Conservation (phyloP, 805 yeast genomes). For the Ogataea pini region DNA sequence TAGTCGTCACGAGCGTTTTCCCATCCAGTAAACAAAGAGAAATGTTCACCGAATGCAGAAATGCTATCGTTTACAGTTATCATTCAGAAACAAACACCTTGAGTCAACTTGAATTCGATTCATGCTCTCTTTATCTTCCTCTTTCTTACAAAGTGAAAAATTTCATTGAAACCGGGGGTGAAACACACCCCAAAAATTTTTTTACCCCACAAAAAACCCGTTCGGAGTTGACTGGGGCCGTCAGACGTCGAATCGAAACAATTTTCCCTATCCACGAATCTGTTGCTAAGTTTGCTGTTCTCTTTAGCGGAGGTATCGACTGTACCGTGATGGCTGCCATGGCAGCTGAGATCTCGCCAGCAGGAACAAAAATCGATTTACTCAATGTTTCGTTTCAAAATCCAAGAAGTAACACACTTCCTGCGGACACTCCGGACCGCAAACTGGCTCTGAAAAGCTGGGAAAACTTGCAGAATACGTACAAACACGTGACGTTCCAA, state of each 20-base stretch:
- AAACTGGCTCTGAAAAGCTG: slow-evolving; percentile 67
- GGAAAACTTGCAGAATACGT: slow-evolving; percentile 46
- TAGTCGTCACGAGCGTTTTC: slow-evolving; percentile 49
- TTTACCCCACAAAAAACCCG: slow-evolving; percentile 15
- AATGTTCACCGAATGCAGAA: slow-evolving; percentile 55
- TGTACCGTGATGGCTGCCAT: slow-evolving; percentile 78
- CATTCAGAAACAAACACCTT: slow-evolving; percentile 32
- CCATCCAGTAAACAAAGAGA: slow-evolving; percentile 33
- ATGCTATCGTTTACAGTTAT: slow-evolving; percentile 50
- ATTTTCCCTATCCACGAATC: slow-evolving; percentile 55
- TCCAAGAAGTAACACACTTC: slow-evolving; percentile 65
- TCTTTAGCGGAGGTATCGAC: slow-evolving; percentile 95
- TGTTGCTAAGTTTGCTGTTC: slow-evolving; percentile 50
- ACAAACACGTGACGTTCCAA: slow-evolving; percentile 44
- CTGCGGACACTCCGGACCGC: slow-evolving; percentile 84
- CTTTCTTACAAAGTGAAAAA: slow-evolving; percentile 16
- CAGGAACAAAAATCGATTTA: slow-evolving; percentile 59
- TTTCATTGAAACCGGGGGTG: background rate
- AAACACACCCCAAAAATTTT: slow-evolving; percentile 5
- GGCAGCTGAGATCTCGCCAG: slow-evolving; percentile 36
- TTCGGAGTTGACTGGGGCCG: slow-evolving; percentile 38
- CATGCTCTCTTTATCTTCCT: slow-evolving; percentile 19
- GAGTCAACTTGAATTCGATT: slow-evolving; percentile 17
- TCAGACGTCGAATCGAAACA: slow-evolving; percentile 53
- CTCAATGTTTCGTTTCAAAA: slow-evolving; percentile 92